Evolutionary conservation across 2,329 filamentous ascomycete genomes (phyloP).

Genomic region (Rugonectria rugulosa): DNA sequence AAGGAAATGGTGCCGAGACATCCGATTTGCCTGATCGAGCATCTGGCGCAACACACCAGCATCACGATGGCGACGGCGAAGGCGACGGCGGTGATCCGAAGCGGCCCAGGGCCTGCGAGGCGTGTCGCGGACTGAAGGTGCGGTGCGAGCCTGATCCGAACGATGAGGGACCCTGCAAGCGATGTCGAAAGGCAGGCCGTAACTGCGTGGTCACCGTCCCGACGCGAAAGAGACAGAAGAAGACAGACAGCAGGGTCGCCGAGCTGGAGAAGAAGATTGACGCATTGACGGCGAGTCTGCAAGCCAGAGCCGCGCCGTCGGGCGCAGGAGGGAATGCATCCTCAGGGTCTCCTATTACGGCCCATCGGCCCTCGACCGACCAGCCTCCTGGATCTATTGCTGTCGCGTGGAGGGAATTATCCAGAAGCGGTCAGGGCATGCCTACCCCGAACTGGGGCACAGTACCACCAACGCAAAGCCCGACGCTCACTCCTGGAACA

Average conservation of each 20-base stretch:
- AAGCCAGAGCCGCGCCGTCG: constrained; percentile 54
- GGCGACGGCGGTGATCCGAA: constrained; percentile 60
- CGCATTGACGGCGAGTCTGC: constrained; percentile 80
- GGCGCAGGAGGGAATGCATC: constrained; percentile 19
- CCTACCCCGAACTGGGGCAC: constrained; percentile 28
- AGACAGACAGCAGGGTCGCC: constrained; percentile 87
- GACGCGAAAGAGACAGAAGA: constrained; percentile 83
- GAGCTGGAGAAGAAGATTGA: constrained; percentile 95
- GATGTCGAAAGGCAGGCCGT: constrained; percentile 83
- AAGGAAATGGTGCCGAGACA: constrained; percentile 31
- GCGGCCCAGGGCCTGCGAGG: constrained; percentile 76
- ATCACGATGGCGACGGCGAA: constrained; percentile 30
- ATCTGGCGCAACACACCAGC: constrained; percentile 28
- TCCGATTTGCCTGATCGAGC: constrained; percentile 33
- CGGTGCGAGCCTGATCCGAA: constrained; percentile 82
- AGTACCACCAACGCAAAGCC: constrained; percentile 20
- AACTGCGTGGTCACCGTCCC: constrained; percentile 79
- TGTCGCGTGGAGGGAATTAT: constrained; percentile 12
- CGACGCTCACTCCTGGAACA: constrained; percentile 14
- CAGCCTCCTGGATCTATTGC: constrained; percentile 13
- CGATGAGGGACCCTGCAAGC: constrained; percentile 70
- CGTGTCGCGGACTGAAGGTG: constrained; percentile 79
- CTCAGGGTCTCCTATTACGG: constrained; percentile 20
- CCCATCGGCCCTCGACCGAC: constrained; percentile 14
- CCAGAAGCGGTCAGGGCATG: constrained; percentile 18